Evolutionary conservation across 2,329 filamentous ascomycete genomes (phyloP).

Genomic region (Phaeosphaeria sp.): DNA sequence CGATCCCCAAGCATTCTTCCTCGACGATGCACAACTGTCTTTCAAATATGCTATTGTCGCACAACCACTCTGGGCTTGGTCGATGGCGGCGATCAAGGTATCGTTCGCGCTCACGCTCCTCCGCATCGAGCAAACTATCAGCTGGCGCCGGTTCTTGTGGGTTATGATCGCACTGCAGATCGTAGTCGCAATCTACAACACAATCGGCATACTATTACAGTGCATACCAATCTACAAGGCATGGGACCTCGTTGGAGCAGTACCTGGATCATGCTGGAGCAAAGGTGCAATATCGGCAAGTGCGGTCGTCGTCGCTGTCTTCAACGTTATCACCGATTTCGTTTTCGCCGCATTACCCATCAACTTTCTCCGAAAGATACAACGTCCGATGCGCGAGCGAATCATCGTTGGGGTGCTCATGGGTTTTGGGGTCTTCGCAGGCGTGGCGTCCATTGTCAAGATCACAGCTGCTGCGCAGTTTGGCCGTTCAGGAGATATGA

Average conservation of each 20-base stretch:
- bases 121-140: slow-evolving; percentile 20
- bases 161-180: slow-evolving; percentile 28
- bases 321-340: slow-evolving; percentile 26
- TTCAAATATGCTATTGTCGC: slow-evolving; percentile 19
- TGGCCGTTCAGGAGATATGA: slow-evolving; percentile 16
- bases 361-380: slow-evolving; percentile 20
- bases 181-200: slow-evolving; percentile 20
- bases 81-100: slow-evolving; percentile 23
- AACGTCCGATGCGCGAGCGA: slow-evolving; percentile 22
- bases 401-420: slow-evolving; percentile 22
- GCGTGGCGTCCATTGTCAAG: slow-evolving; percentile 24
- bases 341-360: slow-evolving; percentile 26
- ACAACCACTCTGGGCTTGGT: slow-evolving; percentile 24
- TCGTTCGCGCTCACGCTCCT: slow-evolving; percentile 32
- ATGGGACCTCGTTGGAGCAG: slow-evolving; percentile 19
- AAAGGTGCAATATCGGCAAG: slow-evolving; percentile 6
- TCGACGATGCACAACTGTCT: slow-evolving; percentile 14
- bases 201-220: slow-evolving; percentile 23
- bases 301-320: slow-evolving; percentile 21
- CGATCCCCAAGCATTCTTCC: slow-evolving; percentile 8
- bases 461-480: slow-evolving; percentile 22
- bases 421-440: slow-evolving; percentile 29
- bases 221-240: slow-evolving; percentile 25
- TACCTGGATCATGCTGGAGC: slow-evolving; percentile 16
- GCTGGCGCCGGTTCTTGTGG: slow-evolving; percentile 27